phyloP scores from a whole-genome alignment of 1,284 basidiomycete genomes.

The Testicularia cyperi region DNA sequence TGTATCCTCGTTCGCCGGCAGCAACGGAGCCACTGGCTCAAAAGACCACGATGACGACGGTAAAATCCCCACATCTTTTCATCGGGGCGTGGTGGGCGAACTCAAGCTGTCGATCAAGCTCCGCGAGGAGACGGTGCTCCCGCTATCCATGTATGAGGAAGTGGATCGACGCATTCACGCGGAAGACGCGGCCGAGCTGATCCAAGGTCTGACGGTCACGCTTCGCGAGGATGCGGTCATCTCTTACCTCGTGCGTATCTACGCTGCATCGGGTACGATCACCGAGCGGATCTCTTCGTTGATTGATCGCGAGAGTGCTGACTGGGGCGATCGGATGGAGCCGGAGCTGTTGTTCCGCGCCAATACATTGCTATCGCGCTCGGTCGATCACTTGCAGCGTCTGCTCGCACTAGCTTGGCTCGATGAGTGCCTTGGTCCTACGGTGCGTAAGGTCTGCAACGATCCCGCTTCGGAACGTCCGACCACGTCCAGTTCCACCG shows the following conservation, averaged over 20 bases:
- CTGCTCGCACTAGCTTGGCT: slow-evolving; percentile 43
- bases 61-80: slow-evolving; percentile 13
- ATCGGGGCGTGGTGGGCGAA: slow-evolving; percentile 45
- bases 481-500: slow-evolving; percentile 2
- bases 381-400: slow-evolving; percentile 47
- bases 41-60: slow-evolving; percentile 12
- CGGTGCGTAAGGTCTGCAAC: slow-evolving; percentile 43
- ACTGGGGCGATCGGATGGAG: slow-evolving; percentile 32
- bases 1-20: slow-evolving; percentile 6
- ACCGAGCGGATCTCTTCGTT: slow-evolving; percentile 33
- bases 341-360: slow-evolving; percentile 50
- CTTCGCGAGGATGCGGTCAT: slow-evolving; percentile 44
- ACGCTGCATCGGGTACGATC: slow-evolving; percentile 43
- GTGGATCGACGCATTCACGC: slow-evolving; percentile 28
- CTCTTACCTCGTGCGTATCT: slow-evolving; percentile 41
- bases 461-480: slow-evolving; percentile 16
- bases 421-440: slow-evolving; percentile 39
- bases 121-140: slow-evolving; percentile 41
- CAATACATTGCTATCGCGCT: slow-evolving; percentile 48
- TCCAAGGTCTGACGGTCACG: slow-evolving; percentile 24
- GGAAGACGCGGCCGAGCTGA: slow-evolving; percentile 13
- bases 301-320: slow-evolving; percentile 33
- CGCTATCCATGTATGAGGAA: slow-evolving; percentile 39
- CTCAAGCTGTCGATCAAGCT: slow-evolving; percentile 34
- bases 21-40: slow-evolving; percentile 1